Conservation (phyloP, 2,329 filamentous ascomycete genomes). For the Lasiodiplodia theobromae region DNA sequence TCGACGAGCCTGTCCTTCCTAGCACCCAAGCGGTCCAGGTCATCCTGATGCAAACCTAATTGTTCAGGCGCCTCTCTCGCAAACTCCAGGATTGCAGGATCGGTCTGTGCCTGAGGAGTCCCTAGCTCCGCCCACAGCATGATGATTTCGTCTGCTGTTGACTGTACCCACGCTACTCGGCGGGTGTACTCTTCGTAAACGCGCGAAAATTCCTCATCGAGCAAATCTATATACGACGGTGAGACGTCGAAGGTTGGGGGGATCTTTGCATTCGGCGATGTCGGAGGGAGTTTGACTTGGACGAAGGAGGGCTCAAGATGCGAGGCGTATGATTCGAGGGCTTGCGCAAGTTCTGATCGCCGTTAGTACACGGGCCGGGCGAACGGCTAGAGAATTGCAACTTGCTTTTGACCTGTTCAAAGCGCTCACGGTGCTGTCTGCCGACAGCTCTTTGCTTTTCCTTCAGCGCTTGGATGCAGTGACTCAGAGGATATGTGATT, state of each 20-base stretch:
- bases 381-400: slow-evolving; percentile 25
- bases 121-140: slow-evolving; percentile 95
- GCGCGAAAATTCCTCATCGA: slow-evolving; percentile 90
- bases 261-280: slow-evolving; percentile 75
- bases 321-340: slow-evolving; percentile 93
- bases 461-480: slow-evolving; percentile 80
- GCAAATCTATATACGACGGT: slow-evolving; percentile 80
- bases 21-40: slow-evolving; percentile 73
- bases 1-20: slow-evolving; percentile 84
- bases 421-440: slow-evolving; percentile 87
- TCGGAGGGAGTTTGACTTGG: slow-evolving; percentile 83
- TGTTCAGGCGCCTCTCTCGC: slow-evolving; percentile 93
- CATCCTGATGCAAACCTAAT: slow-evolving; percentile 87
- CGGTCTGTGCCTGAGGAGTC: slow-evolving; percentile 91
- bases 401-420: slow-evolving; percentile 93
- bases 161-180: slow-evolving; percentile 77
- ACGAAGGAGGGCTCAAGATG: slow-evolving; percentile 92
- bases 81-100: slow-evolving; percentile 83
- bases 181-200: slow-evolving; percentile 97
- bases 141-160: slow-evolving; percentile 83
- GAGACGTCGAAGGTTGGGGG: slow-evolving; percentile 92
- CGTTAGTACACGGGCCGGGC: slow-evolving; percentile 32
- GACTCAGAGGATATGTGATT: slow-evolving; percentile 82
- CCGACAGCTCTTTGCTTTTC: slow-evolving; percentile 84
- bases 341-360: slow-evolving; percentile 80